Percentiles rank a stretch among this genome's conserved stretches.
Conservation (phyloP, 2,329 filamentous ascomycete species). For the Hypoxylon sp. region DNA sequence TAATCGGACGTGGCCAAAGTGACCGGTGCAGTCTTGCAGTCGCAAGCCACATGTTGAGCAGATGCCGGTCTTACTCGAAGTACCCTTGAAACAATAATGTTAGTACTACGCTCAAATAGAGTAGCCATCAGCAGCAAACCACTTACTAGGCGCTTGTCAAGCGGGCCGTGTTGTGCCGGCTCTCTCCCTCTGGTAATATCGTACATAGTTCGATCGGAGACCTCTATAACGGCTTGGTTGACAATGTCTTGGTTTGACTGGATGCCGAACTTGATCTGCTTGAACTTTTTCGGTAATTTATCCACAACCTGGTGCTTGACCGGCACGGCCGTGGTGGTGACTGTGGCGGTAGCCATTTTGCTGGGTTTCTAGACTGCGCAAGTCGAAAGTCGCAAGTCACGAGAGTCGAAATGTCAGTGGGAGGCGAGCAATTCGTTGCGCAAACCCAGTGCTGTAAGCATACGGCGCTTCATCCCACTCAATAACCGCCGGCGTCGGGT, state of each 20-base stretch:
- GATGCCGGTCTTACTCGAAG: conserved; percentile 83
- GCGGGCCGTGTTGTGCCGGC: conserved; percentile 84
- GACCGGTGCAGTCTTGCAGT: conserved; percentile 89
- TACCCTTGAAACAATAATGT: conserved; percentile 56
- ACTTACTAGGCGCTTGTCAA: conserved; percentile 80
- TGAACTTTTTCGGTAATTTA: conserved; percentile 90
- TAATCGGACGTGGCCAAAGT: conserved; percentile 94
- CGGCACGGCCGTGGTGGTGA: conserved; percentile 53
- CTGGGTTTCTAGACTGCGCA: conserved; percentile 20
- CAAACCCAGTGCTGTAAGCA: conserved; percentile 13
- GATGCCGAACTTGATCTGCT: conserved; percentile 93
- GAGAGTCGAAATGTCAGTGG: conserved; percentile 18
- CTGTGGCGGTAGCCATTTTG: conserved; percentile 51
- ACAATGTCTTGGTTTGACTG: conserved; percentile 96
- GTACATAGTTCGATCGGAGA: conserved; percentile 94
- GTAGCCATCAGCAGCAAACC: conserved; percentile 52
- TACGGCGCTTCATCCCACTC: conserved; percentile 40
- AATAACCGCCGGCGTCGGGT: conserved; percentile 1
- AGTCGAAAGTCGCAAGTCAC: conserved; percentile 17
- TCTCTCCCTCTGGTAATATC: conserved; percentile 85
- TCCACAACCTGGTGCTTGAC: conserved; percentile 92
- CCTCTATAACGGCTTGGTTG: conserved; percentile 93
- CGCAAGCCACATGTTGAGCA: conserved; percentile 89
- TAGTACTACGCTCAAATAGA: conserved; percentile 2
- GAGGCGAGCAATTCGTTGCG: conserved; percentile 19